Conservation (phyloP, 148 eudicot species). For the Rheum nobile region DNA sequence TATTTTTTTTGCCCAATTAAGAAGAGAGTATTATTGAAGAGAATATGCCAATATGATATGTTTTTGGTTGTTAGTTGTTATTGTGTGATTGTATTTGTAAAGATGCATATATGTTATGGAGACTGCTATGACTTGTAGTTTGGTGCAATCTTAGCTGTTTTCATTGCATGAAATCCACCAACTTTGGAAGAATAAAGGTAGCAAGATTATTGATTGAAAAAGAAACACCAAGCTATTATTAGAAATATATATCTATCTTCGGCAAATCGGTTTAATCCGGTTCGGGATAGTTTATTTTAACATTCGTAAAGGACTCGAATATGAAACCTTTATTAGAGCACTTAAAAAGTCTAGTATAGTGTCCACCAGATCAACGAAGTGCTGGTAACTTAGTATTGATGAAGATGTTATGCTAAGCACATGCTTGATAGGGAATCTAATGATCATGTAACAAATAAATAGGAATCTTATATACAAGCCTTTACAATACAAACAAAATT, state of each 20-base stretch:
- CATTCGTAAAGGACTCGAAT: too few species aligned
- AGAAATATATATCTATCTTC: too few species aligned
- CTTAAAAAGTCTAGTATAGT: too few species aligned
- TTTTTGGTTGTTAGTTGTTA: neutral
- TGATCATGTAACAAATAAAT: neutral
- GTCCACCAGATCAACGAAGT: too few species aligned
- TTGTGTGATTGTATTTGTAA: neutral
- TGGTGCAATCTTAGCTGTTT: neutral
- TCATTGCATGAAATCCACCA: neutral
- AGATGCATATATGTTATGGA: constrained; percentile 4
- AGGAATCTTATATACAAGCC: neutral
- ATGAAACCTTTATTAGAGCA: too few species aligned
- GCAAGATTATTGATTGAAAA: too few species aligned
- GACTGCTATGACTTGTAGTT: neutral
- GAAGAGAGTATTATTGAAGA: neutral
- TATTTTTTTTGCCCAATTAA: neutral
- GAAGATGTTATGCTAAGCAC: neutral
- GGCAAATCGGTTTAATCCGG: too few species aligned
- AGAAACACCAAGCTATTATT: neutral
- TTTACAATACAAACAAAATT: neutral
- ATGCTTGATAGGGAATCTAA: neutral
- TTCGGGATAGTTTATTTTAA: too few species aligned
- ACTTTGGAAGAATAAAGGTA: neutral
- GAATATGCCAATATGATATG: neutral
- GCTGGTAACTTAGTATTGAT: too few species aligned